Evolutionary conservation across 2,329 filamentous ascomycete genomes (phyloP), one percentile per base, ranked within the genome.

Genomic region (Colletotrichum liriopes): DNA sequence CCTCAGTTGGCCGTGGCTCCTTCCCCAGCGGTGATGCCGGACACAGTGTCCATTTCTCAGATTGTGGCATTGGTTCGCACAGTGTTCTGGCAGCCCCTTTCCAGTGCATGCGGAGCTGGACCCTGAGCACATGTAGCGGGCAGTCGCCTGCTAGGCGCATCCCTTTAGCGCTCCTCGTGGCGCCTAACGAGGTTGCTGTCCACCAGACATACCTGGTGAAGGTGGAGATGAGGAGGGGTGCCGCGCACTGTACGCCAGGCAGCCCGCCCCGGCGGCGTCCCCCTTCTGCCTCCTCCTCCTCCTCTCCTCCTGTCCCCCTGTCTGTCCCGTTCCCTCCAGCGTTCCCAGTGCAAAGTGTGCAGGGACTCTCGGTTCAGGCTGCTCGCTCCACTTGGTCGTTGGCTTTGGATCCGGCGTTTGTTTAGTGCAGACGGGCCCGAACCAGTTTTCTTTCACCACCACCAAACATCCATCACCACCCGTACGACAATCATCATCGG

Each of bases 391-490:
- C 58, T 35, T 35, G 20, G 23, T 45, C 29, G 32, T 20, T 61
- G 55, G 32, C 26, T 49, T 69, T 58, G 23, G 35, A 37, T 63
- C 65, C 69, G 70, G 65, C 20, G 35, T 43, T 12, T 49, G 23
- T 11, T 54, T 23, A 70, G 52, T 56, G 58, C 43, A 45, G 43
- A 45, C 49, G 52, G 49, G n/a, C n/a, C 47, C 41, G 51, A 45
- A 69, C 29, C n/a, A 26, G 35, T 52, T 52, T 3, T 59, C 60
- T 52, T 63, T 62, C 58, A 55, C n/a, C 16, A 35, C 20, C 32
- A 35, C 51, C 56, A 69, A 52, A 55, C 51, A 41, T 47, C 29
- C 8, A 16, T 39, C n/a, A 39, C 35, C 6, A 41, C 8, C 2
- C n/a, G 32, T 23, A n/a, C 18, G 32, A 39, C 20, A 8, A 52